Evolutionary conservation across 495 filamentous ascomycete genomes (phyloP), one percentile per base, ranked within the genome.

Genomic region (Penicillium atrosanguineum): DNA sequence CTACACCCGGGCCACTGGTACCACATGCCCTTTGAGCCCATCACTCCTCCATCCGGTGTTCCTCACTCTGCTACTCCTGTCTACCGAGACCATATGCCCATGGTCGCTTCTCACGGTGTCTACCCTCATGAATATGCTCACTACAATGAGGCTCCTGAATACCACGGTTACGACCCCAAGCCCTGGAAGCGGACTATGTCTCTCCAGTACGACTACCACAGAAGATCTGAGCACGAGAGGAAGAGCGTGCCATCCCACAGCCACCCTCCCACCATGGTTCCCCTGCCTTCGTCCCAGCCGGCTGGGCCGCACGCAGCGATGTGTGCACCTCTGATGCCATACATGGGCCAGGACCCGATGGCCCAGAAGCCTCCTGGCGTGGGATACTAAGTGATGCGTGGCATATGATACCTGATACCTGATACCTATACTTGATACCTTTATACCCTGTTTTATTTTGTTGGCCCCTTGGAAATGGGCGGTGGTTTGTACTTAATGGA

Each of bases 151-250:
- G n/a, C 45, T 14, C 48, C 48, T 3, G 62, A 64, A 2, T 65
- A 65, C 20, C 53, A 60, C 36, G 59, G 55, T 4, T 64, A 65
- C 9, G 65, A 67, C 31, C 12, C 60, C 0, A 74, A 69, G 58
- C 55, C 60, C 14, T 77, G 67, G 68, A 68, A 65, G 41, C 68
- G 67, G 9, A 57, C 61, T 40, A 64, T 70, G 58, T 64, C 69
- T 21, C 56, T 68, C 11, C 60, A 68, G 3, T 69, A 74, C 50
- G 70, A 68, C 37, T 59, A 59, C 8, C 48, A 60, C 25, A 23
- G 53, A 6, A 59, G 64, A n/a, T 46, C 60, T 5, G 63, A 67
- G 14, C 68, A 61, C 6, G 16, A 69, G 31, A 61, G 61, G 20
- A 71, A 65, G 15, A 50, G 57, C 42, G 42, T 65, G 41, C 61